Conservation (phyloP, 2,329 filamentous ascomycete genomes). For the Neurospora sp. region DNA sequence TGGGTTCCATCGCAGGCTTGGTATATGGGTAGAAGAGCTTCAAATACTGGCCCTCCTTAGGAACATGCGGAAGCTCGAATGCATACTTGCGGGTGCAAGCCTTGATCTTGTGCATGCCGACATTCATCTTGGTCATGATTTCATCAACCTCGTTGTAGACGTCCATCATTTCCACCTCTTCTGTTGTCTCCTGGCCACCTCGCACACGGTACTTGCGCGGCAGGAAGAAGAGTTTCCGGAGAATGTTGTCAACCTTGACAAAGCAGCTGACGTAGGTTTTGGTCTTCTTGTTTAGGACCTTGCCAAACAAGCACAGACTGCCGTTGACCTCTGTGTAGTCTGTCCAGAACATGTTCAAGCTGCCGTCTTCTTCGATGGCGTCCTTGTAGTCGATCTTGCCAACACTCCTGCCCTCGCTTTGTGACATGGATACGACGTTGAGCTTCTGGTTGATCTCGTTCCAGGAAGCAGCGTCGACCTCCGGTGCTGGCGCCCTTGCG, state of each 20-base stretch:
- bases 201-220: constrained; percentile 56
- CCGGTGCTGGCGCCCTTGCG: constrained; percentile 44
- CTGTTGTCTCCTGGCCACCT: constrained; percentile 58
- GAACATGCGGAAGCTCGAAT: constrained; percentile 81
- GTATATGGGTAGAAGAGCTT: constrained; percentile 95
- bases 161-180: constrained; percentile 77
- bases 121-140: constrained; percentile 78
- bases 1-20: constrained; percentile 63
- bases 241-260: constrained; percentile 88
- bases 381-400: constrained; percentile 78
- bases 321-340: constrained; percentile 92
- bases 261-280: constrained; percentile 81
- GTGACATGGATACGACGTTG: constrained; percentile 71
- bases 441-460: constrained; percentile 77
- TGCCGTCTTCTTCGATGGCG: constrained; percentile 89
- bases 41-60: constrained; percentile 82
- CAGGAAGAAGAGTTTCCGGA: constrained; percentile 87
- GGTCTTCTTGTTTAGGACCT: constrained; percentile 82
- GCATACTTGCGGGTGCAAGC: constrained; percentile 84
- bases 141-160: constrained; percentile 84
- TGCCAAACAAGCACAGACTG: constrained; percentile 87
- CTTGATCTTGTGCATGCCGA: constrained; percentile 91
- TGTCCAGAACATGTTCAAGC: constrained; percentile 90
- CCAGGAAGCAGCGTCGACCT: constrained; percentile 76
- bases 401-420: constrained; percentile 50